phyloP scores from a whole-genome alignment of 2,329 filamentous ascomycete genomes.

The Purpureocillium takamizusanense region DNA sequence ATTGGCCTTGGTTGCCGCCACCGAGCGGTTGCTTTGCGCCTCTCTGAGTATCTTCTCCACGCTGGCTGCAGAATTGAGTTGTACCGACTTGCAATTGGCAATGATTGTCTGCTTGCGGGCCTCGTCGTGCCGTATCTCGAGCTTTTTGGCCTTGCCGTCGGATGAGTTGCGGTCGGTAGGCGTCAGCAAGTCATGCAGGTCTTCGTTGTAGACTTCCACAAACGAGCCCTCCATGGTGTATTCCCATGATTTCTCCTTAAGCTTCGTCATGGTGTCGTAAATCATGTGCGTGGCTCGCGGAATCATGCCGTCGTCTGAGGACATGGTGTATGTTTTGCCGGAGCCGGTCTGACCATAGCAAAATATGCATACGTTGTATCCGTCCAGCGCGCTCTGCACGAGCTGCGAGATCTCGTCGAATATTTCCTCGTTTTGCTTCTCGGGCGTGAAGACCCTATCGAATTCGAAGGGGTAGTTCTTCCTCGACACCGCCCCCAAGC shows the following conservation, averaged over 20 bases:
- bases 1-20: constrained; percentile 96
- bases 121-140: constrained; percentile 83
- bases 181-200: constrained; percentile 77
- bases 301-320: constrained; percentile 84
- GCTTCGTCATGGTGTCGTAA: constrained; percentile 72
- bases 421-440: constrained; percentile 70
- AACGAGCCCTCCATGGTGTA: constrained; percentile 95
- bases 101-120: constrained; percentile 73
- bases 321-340: constrained; percentile 97
- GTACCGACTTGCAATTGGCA: constrained; percentile 68
- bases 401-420: constrained; percentile 96
- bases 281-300: constrained; percentile 89
- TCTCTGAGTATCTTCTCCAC: constrained; percentile 73
- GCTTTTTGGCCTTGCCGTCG: constrained; percentile 66
- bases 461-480: constrained; percentile 84
- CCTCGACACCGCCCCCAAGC: constrained; percentile 63
- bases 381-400: constrained; percentile 90
- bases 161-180: constrained; percentile 45
- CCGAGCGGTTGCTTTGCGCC: constrained; percentile 78
- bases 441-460: constrained; percentile 81
- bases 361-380: constrained; percentile 98
- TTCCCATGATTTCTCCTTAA: constrained; percentile 86
- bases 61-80: constrained; percentile 67
- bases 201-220: constrained; percentile 97
- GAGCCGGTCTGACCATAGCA: constrained; percentile 97